Base-by-base conservation (phyloP, 805 yeast genomes). In the Saturnispora mendoncae region DNA sequence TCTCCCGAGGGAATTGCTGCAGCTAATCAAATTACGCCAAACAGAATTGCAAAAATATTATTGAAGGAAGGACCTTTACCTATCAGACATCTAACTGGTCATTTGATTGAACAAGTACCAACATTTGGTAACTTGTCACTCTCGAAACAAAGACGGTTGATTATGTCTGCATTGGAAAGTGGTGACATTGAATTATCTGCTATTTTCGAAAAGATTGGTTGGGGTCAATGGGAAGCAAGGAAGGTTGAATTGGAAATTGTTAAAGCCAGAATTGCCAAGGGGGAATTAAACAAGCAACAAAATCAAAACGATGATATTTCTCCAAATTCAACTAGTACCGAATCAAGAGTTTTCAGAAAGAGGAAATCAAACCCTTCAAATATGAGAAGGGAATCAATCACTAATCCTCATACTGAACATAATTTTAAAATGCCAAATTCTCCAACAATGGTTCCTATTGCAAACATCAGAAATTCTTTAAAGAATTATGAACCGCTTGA, bases 201-300 rank as follows among this genome's bases (percentile, higher is more conserved):
- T 33, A 74, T 81, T 13, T 88, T 88, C 63, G 94, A 86, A 55
- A 88, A 88, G 63, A 86, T 88, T 25, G 96, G 97, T 18, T 88
- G 97, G 97, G 97, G 97, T 45, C 94, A 88, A 59, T 88, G 97
- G 97, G 83, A 83, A 19, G 94, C 88, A 3, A 71, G 78, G 51
- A 64, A 66, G 37, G 75, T 56, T 5, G 34, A 53, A 2, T 45
- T 38, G 4, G 61, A 55, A 13, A 51, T 47, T 24, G 57, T 58
- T n/a, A 41, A 46, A 4, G 29, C 33, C 13, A 50, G 52, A 33
- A 56, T 55, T 42, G 47, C 44, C 25, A 35, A 44, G 32, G 36
- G 39, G 12, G 34, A 41, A 30, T 3, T 23, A 9, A 28, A 26
- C 12, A 38, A 30, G 17, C 39, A 27, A 20, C 26, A 19, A 28